Conservation (phyloP, 257 asterid genomes). For the Petunia secreta region DNA sequence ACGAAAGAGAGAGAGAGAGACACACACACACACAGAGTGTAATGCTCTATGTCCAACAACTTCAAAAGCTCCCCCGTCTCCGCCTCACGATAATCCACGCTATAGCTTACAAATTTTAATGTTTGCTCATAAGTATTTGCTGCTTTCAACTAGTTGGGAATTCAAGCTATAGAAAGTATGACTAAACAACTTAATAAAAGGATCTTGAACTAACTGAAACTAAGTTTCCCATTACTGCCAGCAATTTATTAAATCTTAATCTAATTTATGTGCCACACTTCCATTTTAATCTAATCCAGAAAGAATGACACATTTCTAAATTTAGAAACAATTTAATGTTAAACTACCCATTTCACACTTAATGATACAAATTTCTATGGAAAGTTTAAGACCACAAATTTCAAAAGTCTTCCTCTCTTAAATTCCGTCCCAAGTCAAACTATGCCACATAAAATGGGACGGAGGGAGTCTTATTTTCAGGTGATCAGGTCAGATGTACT, state of each 20-base stretch:
- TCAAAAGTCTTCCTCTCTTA: no score
- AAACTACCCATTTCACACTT: no score
- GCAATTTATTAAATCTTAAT: conserved; percentile 5
- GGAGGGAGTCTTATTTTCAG: no score
- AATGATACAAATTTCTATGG: no score
- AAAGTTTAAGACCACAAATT: no score
- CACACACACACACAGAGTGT: no score
- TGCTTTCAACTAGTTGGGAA: conserved; percentile 8
- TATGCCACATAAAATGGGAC: no score
- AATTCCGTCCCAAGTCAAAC: no score
- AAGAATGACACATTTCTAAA: no score
- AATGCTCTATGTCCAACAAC: not conserved
- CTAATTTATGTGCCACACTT: not conserved
- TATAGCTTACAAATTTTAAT: conserved; percentile 13
- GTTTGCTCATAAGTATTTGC: conserved; percentile 13
- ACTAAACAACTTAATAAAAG: conserved; percentile 18
- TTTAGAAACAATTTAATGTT: no score
- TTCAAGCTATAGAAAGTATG: not conserved
- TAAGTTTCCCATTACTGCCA: not conserved
- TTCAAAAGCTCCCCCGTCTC: not conserved
- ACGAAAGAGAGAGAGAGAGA: no score
- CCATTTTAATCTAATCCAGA: no score
- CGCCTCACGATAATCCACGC: not conserved
- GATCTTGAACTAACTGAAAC: not conserved
- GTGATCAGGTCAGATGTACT: not conserved